Conservation (phyloP, 2,329 filamentous ascomycete species). For the Stenocarpella maydis region DNA sequence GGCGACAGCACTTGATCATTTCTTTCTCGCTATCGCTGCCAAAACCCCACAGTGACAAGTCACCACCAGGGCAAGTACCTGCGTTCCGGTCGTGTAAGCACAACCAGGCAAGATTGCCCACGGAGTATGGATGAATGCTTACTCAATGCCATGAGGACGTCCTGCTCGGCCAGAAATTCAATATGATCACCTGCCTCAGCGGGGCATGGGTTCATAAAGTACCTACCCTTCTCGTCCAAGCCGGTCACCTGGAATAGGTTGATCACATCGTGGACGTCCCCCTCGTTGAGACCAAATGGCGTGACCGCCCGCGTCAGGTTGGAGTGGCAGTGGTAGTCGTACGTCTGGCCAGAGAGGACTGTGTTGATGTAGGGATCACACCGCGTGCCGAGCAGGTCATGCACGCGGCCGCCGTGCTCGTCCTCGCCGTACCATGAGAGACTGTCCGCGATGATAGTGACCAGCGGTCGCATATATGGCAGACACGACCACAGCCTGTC, state of each 20-base stretch:
- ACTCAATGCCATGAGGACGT: slow-evolving; percentile 70
- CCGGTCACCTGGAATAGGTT: slow-evolving; percentile 90
- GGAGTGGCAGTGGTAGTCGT: slow-evolving; percentile 85
- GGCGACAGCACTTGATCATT: slow-evolving; percentile 75
- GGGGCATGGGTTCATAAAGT: slow-evolving; percentile 76
- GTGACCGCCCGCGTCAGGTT: slow-evolving; percentile 79
- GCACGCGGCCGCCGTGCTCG: slow-evolving; percentile 71
- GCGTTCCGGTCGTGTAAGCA: slow-evolving; percentile 47
- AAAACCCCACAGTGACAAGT: slow-evolving; percentile 84
- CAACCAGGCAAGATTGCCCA: background rate
- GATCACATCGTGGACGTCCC: slow-evolving; percentile 83
- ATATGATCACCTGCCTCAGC: slow-evolving; percentile 66
- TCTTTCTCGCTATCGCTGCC: slow-evolving; percentile 71
- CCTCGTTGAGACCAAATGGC: slow-evolving; percentile 73
- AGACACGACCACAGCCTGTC: slow-evolving; percentile 82
- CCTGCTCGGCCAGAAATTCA: slow-evolving; percentile 83
- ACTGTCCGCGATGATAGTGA: slow-evolving; percentile 75
- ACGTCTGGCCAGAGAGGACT: slow-evolving; percentile 73
- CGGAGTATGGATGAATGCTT: background rate
- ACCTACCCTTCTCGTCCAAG: slow-evolving; percentile 73
- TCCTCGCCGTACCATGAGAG: slow-evolving; percentile 68
- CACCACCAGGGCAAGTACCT: slow-evolving; percentile 81
- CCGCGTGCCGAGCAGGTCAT: slow-evolving; percentile 83
- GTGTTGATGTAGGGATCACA: slow-evolving; percentile 87
- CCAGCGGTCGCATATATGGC: slow-evolving; percentile 78